These are phyloP conservation scores for Taphrina sp. DNA, from an alignment of 1,139 yeast species.

Conservation along the genomic window DNA sequence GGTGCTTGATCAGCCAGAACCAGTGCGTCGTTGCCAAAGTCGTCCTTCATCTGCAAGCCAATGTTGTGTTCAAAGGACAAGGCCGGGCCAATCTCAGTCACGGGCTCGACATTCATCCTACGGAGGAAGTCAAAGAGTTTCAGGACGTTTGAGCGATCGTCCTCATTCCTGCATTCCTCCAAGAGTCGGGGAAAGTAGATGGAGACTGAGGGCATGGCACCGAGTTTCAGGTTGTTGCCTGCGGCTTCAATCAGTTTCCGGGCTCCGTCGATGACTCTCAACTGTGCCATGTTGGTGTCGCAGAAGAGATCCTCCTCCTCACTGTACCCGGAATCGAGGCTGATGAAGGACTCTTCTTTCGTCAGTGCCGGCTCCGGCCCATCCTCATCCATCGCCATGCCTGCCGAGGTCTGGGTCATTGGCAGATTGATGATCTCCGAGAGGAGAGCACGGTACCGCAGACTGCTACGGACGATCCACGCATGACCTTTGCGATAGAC, in stretches of 20 bases:
- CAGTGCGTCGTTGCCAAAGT: conserved; percentile 11
- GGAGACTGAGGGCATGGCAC: conserved; percentile 4
- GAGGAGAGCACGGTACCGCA: conserved; percentile 13
- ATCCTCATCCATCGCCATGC: background rate
- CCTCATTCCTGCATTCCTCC: conserved; percentile 6
- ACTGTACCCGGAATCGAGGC: background rate
- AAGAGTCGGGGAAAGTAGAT: conserved; percentile 16
- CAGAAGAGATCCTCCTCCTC: conserved; percentile 8
- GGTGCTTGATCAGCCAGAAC: background rate
- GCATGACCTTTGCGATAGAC: conserved; percentile 23
- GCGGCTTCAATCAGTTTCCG: conserved; percentile 11
- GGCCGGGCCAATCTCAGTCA: conserved; percentile 7
- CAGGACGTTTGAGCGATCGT: conserved; percentile 3
- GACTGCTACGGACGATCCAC: conserved; percentile 13
- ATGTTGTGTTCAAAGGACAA: conserved; percentile 9
- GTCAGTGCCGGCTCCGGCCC: background rate
- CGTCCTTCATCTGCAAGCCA: conserved; percentile 12
- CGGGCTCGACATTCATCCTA: background rate
- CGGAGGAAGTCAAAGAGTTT: background rate
- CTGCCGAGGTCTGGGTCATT: background rate
- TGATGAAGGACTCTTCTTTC: background rate
- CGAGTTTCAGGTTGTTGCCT: conserved; percentile 11
- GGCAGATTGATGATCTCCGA: conserved; percentile 10
- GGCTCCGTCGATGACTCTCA: conserved; percentile 4
- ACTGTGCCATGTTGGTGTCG: conserved; percentile 2